These are phyloP conservation scores for Cyclotella sp. DNA, from an alignment of 108 stramenopile genomes.

Conservation along the genomic window DNA sequence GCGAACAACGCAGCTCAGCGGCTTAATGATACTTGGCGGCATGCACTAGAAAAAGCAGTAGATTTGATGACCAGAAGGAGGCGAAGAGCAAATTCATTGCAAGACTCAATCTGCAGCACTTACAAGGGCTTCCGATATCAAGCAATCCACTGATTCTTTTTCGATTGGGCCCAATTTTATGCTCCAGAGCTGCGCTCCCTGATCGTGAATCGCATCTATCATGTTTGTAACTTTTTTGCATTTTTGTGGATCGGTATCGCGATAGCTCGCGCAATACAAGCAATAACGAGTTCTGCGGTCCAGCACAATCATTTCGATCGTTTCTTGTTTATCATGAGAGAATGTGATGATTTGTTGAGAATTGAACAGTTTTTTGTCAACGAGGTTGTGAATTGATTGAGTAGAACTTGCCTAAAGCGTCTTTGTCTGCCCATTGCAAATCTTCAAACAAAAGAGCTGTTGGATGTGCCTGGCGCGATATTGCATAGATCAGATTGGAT, in stretches of 20 bases:
- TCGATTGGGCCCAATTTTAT: slow-evolving; percentile 18
- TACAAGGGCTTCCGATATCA: slow-evolving; percentile 34
- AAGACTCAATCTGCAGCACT: background rate
- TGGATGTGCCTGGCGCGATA: slow-evolving; percentile 23
- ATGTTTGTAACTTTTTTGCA: slow-evolving; percentile 7
- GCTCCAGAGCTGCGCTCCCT: background rate
- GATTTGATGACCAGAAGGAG: background rate
- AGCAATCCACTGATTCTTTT: slow-evolving; percentile 9
- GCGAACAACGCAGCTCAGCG: slow-evolving; percentile 12
- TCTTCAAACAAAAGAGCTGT: slow-evolving; percentile 28
- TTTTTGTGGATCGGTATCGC: slow-evolving; percentile 12
- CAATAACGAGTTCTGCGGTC: slow-evolving; percentile 22
- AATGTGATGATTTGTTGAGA: background rate
- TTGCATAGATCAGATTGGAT: slow-evolving; percentile 22
- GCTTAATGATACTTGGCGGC: slow-evolving; percentile 13
- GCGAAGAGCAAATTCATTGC: background rate
- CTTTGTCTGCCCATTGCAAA: slow-evolving; percentile 38
- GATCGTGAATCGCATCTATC: slow-evolving; percentile 18
- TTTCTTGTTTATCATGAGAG: slow-evolving; percentile 8
- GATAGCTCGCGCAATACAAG: slow-evolving; percentile 28
- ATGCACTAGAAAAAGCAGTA: background rate
- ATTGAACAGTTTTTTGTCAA: background rate
- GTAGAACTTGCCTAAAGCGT: background rate
- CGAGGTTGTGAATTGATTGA: background rate
- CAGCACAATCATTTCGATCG: slow-evolving; percentile 17